phyloP scores from a whole-genome alignment of 2,329 filamentous ascomycete species.

The Pseudocercospora fuligena region DNA sequence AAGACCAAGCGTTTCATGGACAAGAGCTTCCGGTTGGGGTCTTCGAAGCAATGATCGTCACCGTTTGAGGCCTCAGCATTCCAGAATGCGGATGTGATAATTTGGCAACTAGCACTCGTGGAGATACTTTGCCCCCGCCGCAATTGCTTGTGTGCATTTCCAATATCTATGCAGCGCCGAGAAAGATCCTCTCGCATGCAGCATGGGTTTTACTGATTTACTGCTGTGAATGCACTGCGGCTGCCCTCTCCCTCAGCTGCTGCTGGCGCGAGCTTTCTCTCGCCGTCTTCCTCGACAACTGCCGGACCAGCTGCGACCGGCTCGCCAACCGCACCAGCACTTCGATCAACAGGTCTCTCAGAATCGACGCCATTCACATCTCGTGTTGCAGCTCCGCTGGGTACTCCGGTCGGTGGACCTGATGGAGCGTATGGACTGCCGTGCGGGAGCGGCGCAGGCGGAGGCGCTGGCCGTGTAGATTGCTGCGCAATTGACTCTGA shows the following conservation, averaged over 20 bases:
- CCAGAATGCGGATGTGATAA: neutral
- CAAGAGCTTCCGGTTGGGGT: too few relatives aligned
- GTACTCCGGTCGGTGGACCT: slow-evolving; percentile 24
- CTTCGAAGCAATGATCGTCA: neutral
- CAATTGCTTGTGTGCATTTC: neutral
- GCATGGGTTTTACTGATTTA: slow-evolving; percentile 15
- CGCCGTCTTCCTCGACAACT: slow-evolving; percentile 9
- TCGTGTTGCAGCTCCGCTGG: slow-evolving; percentile 15
- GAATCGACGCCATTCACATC: slow-evolving; percentile 14
- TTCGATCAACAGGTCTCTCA: slow-evolving; percentile 7
- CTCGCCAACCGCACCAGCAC: slow-evolving; percentile 3
- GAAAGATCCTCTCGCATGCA: neutral
- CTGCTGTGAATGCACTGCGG: slow-evolving; percentile 13
- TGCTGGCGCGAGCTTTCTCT: slow-evolving; percentile 4
- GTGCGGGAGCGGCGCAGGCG: slow-evolving; percentile 27
- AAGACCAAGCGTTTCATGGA: too few relatives aligned
- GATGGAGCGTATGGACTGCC: slow-evolving; percentile 28
- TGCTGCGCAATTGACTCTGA: slow-evolving; percentile 2
- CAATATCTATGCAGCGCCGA: neutral
- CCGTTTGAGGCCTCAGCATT: neutral
- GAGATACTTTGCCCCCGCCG: neutral
- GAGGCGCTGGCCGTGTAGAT: neutral
- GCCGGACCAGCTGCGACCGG: slow-evolving; percentile 3
- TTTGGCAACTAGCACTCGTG: neutral
- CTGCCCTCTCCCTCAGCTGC: slow-evolving; percentile 12